Evolutionary conservation across 805 yeast genomes (phyloP).

Genomic region (Pichia thaimueangensis): DNA sequence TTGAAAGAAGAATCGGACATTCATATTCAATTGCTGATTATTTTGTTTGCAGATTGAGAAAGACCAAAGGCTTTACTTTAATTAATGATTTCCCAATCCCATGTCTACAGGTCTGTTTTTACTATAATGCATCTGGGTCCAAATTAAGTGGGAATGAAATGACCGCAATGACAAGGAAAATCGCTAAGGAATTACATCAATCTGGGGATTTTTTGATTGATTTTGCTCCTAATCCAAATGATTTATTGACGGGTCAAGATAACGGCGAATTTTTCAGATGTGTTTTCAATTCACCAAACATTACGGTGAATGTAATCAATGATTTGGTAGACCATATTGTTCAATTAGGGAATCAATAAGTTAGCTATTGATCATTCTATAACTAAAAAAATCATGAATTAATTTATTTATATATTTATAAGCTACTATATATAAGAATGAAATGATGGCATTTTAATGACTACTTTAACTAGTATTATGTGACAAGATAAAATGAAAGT

Average conservation of each 20-base stretch:
- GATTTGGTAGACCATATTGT: constrained; percentile 36
- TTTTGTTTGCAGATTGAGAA: constrained; percentile 41
- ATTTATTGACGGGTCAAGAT: constrained; percentile 31
- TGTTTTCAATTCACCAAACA: constrained; percentile 69
- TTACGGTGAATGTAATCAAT: constrained; percentile 40
- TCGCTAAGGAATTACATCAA: constrained; percentile 54
- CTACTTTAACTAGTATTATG: too few relatives aligned
- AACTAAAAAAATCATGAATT: too few relatives aligned
- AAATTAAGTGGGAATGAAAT: constrained; percentile 30
- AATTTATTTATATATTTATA: not conserved
- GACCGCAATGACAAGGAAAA: constrained; percentile 52
- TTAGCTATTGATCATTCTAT: too few relatives aligned
- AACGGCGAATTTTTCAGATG: constrained; percentile 80
- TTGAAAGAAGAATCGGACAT: constrained; percentile 60
- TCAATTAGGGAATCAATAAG: constrained; percentile 29
- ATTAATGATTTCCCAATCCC: constrained; percentile 59
- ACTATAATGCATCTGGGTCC: constrained; percentile 42
- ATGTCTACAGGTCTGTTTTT: constrained; percentile 80
- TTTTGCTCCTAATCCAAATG: constrained; percentile 63
- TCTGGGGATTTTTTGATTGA: constrained; percentile 69
- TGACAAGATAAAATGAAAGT: not conserved
- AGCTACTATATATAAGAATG: too few relatives aligned
- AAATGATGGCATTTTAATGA: too few relatives aligned
- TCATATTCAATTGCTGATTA: constrained; percentile 62
- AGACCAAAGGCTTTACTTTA: constrained; percentile 43